Evolutionary conservation across 2,329 filamentous ascomycete genomes (phyloP), one percentile per base, ranked within the genome.

Genomic region (Rosellinia necatrix): DNA sequence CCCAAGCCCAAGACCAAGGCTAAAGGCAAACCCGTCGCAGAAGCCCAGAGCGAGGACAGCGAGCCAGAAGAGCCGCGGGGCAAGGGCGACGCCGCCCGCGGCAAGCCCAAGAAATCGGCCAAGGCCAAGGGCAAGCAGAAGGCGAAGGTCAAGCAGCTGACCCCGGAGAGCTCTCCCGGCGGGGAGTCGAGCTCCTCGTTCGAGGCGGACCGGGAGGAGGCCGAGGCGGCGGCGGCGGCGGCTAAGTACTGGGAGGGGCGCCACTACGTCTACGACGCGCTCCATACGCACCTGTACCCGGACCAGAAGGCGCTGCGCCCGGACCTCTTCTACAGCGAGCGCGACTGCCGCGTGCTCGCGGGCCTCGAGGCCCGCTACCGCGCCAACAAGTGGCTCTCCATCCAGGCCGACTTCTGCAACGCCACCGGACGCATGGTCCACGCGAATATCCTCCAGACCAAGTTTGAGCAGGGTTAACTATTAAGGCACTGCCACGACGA

Each of bases 401-500:
- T 70, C 32, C 58, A 66, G 47, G 58, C 63, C n/a, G 66, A 68
- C 2, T 71, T 71, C 56, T 59, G 51, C 32, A 70, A 69, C 55
- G 54, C 64, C 19, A 69, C 68, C 1, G 68, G 68, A 4, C 60
- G 64, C 34, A 61, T 62, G 60, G 43, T 70, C 6, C 48, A 61
- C 1, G 22, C 37, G 1, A 47, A 62, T 21, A n/a, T 70, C 7
- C 52, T 71, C 9, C n/a, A 53, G 58, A 53, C 56, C 8, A 70
- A 70, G 64, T 64, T 70, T n/a, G n/a, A n/a, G n/a, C n/a, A n/a
- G n/a, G n/a, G n/a, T n/a, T n/a, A n/a, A n/a, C n/a, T n/a, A n/a
- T n/a, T n/a, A n/a, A n/a, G n/a, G n/a, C n/a, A n/a, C n/a, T 30
- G 27, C 27, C 27, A 30, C 27, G 27, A 30, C 12, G 27, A 12